phyloP scores from a whole-genome alignment of 768 basidiomycete genomes.

The Boletus reticuloceps region DNA sequence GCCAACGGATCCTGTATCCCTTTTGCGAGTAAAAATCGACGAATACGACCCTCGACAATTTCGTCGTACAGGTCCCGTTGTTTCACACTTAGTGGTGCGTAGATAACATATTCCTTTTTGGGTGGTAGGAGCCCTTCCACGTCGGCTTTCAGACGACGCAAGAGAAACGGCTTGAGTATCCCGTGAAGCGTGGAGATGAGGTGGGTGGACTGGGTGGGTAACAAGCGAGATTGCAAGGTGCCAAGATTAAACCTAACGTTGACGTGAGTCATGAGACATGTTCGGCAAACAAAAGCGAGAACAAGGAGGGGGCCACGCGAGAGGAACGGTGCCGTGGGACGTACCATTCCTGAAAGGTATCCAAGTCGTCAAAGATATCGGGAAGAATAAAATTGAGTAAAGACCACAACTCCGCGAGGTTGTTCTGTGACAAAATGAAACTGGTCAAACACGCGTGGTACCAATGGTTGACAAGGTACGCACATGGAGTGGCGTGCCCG shows the following conservation, averaged over 20 bases:
- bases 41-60: constrained; percentile 67
- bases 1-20: constrained; percentile 24
- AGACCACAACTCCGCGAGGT: constrained; percentile 92
- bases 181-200: constrained; percentile 81
- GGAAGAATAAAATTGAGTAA: constrained; percentile 95
- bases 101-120: constrained; percentile 93
- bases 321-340: constrained; percentile 9
- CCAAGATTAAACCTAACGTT: constrained; percentile 67
- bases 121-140: constrained; percentile 79
- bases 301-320: not conserved
- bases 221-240: constrained; percentile 53
- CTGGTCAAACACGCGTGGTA: not conserved
- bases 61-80: constrained; percentile 87
- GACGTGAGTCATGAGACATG: not conserved
- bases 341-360: constrained; percentile 88
- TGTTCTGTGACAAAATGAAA: constrained; percentile 64
- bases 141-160: constrained; percentile 88
- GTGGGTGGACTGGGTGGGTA: constrained; percentile 54
- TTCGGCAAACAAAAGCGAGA: not conserved
- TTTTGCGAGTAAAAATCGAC: constrained; percentile 54
- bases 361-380: constrained; percentile 86
- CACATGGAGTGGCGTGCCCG: constrained; percentile 95
- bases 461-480: constrained; percentile 21
- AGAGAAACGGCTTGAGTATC: constrained; percentile 93
- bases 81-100: constrained; percentile 78